A percentile compares a stretch with the other conserved stretches of the same genome.
Conservation (phyloP, 140 eudicot genomes). For the Oenanthe javanica region DNA sequence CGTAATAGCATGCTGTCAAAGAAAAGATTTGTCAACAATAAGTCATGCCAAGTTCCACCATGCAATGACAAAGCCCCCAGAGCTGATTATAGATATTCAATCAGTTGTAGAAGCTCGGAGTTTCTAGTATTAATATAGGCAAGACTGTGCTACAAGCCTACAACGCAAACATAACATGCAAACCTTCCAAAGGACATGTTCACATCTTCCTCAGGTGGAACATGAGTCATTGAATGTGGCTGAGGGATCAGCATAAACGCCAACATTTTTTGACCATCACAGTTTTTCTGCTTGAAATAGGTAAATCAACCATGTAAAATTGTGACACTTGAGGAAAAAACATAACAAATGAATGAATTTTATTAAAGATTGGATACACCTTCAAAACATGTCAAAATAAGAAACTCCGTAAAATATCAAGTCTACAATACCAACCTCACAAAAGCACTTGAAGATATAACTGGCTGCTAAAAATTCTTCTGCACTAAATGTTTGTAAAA, state of each 20-base stretch:
- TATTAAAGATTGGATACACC: not conserved
- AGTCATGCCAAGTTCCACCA: not conserved
- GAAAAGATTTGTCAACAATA: not conserved
- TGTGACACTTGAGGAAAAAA: not conserved
- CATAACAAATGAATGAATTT: not conserved
- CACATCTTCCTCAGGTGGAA: slow-evolving; percentile 70
- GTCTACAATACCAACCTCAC: slow-evolving; percentile 53
- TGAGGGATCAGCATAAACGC: slow-evolving; percentile 82
- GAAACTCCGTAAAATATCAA: not conserved
- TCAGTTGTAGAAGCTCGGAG: too few species aligned
- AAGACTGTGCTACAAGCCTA: not conserved
- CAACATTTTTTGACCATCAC: slow-evolving; percentile 82
- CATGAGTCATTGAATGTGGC: slow-evolving; percentile 56
- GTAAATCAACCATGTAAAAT: slow-evolving; percentile 4
- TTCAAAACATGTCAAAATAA: not conserved
- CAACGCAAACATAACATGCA: not conserved
- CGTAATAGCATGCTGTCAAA: slow-evolving; percentile 79
- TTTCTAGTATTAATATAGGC: not conserved
- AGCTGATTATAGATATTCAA: not conserved
- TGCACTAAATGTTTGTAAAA: slow-evolving; percentile 74
- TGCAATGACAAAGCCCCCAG: not conserved
- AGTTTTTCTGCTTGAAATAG: slow-evolving; percentile 44
- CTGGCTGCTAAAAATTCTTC: slow-evolving; percentile 87
- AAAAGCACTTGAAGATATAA: slow-evolving; percentile 68
- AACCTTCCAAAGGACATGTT: slow-evolving; percentile 97